These are phyloP conservation scores for Aspergillus piperis DNA, from an alignment of 2,329 filamentous ascomycete genomes.

Conservation along the genomic window DNA sequence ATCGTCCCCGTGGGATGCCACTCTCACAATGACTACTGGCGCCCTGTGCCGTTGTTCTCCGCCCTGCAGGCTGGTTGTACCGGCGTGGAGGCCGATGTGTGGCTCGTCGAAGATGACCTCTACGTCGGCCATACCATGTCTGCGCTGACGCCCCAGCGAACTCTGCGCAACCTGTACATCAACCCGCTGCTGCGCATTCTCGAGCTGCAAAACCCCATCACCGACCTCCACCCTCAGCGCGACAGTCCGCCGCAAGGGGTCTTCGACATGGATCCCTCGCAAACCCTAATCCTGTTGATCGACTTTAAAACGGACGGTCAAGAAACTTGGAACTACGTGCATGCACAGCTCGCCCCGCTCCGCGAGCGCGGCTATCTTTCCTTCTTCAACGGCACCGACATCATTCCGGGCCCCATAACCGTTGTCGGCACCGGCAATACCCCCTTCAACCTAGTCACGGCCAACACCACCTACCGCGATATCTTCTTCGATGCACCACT, in stretches of 20 bases:
- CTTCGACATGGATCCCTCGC: constrained; percentile 52
- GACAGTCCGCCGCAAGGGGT: constrained; percentile 47
- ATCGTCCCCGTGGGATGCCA: constrained; percentile 55
- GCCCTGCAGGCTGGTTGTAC: constrained; percentile 57
- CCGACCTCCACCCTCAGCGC: constrained; percentile 36
- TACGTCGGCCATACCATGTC: constrained; percentile 57
- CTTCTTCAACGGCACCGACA: constrained; percentile 50
- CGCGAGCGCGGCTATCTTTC: constrained; percentile 53
- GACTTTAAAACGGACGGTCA: constrained; percentile 52
- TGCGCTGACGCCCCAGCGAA: constrained; percentile 49
- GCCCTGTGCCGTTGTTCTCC: constrained; percentile 56
- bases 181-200: constrained; percentile 54
- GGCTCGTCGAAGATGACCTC: constrained; percentile 56
- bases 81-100: constrained; percentile 60
- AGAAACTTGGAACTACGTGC: constrained; percentile 40
- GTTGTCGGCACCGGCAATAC: constrained; percentile 58
- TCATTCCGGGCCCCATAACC: constrained; percentile 51
- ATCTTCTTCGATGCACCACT: constrained; percentile 60
- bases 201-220: constrained; percentile 51
- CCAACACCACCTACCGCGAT: constrained; percentile 53
- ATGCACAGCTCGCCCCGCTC: constrained; percentile 48
- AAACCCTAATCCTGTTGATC: constrained; percentile 55
- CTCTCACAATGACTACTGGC: constrained; percentile 63
- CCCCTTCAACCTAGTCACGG: constrained; percentile 50
- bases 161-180: constrained; percentile 55